Percentiles rank a stretch among this genome's conserved stretches.
Conservation (phyloP, 371 early-diverging fungal genomes). For the Lichtheimia ornata region DNA sequence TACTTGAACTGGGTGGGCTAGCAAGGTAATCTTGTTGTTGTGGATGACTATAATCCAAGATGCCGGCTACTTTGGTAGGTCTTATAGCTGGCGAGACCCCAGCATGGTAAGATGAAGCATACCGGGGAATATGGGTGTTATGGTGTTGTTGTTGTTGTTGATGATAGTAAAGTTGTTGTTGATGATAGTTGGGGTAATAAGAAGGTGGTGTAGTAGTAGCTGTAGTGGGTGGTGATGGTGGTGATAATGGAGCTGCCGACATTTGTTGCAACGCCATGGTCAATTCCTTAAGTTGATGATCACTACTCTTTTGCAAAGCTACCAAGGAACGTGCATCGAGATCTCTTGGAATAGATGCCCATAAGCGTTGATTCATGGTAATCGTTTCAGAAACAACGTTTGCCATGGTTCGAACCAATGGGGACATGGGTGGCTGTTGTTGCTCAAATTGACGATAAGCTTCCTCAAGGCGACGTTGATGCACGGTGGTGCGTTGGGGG, state of each 20-base stretch:
- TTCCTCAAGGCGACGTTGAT: conserved; percentile 13
- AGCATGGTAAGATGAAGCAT: background rate
- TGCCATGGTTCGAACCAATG: conserved; percentile 11
- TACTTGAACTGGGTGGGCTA: background rate
- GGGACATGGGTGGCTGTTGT: conserved; percentile 1
- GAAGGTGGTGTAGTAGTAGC: background rate
- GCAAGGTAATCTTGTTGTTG: background rate
- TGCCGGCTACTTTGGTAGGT: background rate
- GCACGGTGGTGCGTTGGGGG: conserved; percentile 13
- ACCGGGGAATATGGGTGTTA: background rate
- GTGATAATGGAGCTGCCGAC: background rate
- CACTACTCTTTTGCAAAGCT: conserved; percentile 23
- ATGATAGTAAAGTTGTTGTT: background rate
- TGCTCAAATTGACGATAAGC: conserved; percentile 14
- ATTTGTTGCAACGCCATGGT: conserved; percentile 13
- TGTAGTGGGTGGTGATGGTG: no score
- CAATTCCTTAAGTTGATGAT: conserved; percentile 15
- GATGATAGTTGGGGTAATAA: background rate
- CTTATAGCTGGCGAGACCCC: background rate
- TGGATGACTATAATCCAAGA: conserved; percentile 1
- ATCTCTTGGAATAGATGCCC: conserved; percentile 19
- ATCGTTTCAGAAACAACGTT: conserved; percentile 17
- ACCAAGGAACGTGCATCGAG: conserved; percentile 16
- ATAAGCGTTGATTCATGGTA: conserved; percentile 16
- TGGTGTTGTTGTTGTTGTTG: background rate